phyloP scores from a whole-genome alignment of 2,329 filamentous ascomycete species.

The Seiridium cupressi region DNA sequence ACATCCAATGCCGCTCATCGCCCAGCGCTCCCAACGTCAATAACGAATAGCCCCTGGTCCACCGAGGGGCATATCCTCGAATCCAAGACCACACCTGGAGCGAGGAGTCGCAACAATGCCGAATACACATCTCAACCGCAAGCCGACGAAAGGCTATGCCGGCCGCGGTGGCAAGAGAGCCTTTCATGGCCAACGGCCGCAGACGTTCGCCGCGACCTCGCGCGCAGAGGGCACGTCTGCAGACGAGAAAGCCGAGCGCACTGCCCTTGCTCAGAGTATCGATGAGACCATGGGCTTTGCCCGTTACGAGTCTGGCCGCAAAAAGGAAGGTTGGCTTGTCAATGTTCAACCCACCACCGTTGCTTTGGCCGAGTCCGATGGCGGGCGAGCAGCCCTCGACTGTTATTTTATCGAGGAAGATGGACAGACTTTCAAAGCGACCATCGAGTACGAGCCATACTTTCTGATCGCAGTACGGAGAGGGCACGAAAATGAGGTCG shows the following conservation, averaged over 20 bases:
- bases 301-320: slow-evolving; percentile 82
- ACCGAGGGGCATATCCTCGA: not conserved
- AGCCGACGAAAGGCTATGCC: slow-evolving; percentile 65
- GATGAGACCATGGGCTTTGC: slow-evolving; percentile 95
- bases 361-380: slow-evolving; percentile 64
- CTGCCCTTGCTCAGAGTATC: slow-evolving; percentile 79
- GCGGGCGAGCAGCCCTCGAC: slow-evolving; percentile 86
- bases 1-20: no score
- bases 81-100: not conserved
- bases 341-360: slow-evolving; percentile 91
- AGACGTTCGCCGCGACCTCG: slow-evolving; percentile 74
- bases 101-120: slow-evolving; percentile 44
- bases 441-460: slow-evolving; percentile 94
- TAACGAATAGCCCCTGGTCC: not conserved
- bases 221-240: slow-evolving; percentile 83
- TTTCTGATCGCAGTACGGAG: slow-evolving; percentile 89
- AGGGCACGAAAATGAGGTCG: slow-evolving; percentile 86
- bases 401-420: slow-evolving; percentile 96
- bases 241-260: slow-evolving; percentile 89
- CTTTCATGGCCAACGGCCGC: slow-evolving; percentile 65
- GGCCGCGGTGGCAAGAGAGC: slow-evolving; percentile 65
- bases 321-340: slow-evolving; percentile 84
- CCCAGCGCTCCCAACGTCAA: not conserved
- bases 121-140: slow-evolving; percentile 53
- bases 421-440: slow-evolving; percentile 89